Percentiles rank a stretch among this genome's conserved stretches.
phyloP scores from a whole-genome alignment of 495 filamentous ascomycete species.

The Melanomma pulvis-pyrius region DNA sequence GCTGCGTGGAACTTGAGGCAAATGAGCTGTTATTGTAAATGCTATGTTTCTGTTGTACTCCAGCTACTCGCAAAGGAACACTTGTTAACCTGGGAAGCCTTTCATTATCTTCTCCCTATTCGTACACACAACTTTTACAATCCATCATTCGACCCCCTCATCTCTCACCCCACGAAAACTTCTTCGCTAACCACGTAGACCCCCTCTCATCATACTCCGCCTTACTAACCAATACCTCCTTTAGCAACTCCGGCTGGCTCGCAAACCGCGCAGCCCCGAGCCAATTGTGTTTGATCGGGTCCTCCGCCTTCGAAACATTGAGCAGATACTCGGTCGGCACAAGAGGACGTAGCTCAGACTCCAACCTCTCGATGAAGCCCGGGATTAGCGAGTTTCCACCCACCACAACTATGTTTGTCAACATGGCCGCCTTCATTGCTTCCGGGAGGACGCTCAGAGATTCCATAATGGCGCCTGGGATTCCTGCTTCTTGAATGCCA shows the following conservation, averaged over 20 bases:
- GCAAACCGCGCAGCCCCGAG: conserved; percentile 77
- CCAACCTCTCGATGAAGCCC: conserved; percentile 80
- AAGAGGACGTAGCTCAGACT: conserved; percentile 72
- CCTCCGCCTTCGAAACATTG: conserved; percentile 66
- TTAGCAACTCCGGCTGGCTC: conserved; percentile 62
- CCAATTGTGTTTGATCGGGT: conserved; percentile 86
- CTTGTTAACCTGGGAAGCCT: not conserved
- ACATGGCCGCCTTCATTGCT: conserved; percentile 72
- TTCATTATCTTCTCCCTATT: not conserved
- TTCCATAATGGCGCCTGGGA: conserved; percentile 80
- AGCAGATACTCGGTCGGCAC: conserved; percentile 78
- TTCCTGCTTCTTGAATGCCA: conserved; percentile 80
- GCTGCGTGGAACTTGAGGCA: not conserved
- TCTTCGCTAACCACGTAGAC: conserved; percentile 72
- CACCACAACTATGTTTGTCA: conserved; percentile 86
- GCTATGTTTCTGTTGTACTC: too few relatives aligned
- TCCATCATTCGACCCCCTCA: not conserved
- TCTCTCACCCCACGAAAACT: conserved; percentile 55
- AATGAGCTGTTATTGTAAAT: too few relatives aligned
- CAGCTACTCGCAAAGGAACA: not conserved
- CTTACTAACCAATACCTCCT: conserved; percentile 71
- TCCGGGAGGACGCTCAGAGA: conserved; percentile 74
- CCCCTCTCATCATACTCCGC: conserved; percentile 91
- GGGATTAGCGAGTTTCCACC: conserved; percentile 81
- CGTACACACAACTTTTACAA: not conserved